Conservation (phyloP, 2,329 filamentous ascomycete species). For the Harringtonia aguacate region DNA sequence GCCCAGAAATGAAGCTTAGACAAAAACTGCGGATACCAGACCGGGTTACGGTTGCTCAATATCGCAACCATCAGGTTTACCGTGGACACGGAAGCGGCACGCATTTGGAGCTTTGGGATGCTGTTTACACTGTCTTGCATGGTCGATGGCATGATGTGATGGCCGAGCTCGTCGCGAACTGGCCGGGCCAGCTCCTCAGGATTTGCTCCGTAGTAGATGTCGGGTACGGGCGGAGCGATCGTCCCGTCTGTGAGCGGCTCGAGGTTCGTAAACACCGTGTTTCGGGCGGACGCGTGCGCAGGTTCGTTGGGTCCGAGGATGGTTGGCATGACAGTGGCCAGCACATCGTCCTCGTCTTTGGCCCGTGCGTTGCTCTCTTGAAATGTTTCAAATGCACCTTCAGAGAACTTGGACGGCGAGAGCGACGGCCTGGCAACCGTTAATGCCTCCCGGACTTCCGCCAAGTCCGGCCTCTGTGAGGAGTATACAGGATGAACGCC, state of each 20-base stretch:
- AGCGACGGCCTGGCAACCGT: conserved; percentile 20
- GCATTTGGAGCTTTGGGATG: too few species aligned
- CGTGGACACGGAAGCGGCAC: too few species aligned
- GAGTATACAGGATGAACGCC: conserved; percentile 18
- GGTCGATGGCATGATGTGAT: conserved; percentile 22
- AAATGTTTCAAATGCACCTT: conserved; percentile 20
- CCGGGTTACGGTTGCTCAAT: too few species aligned
- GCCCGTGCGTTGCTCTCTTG: conserved; percentile 15
- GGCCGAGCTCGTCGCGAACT: conserved; percentile 15
- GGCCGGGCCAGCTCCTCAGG: conserved; percentile 15
- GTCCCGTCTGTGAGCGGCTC: conserved; percentile 21
- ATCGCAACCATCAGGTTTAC: too few species aligned
- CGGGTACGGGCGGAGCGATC: conserved; percentile 18
- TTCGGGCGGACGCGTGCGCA: conserved; percentile 13
- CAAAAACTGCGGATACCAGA: too few species aligned
- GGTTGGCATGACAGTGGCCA: conserved; percentile 20
- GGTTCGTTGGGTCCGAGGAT: conserved; percentile 16
- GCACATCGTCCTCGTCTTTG: conserved; percentile 23
- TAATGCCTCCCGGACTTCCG: conserved; percentile 18
- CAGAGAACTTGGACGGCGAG: conserved; percentile 22
- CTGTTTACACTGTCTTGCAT: conserved; percentile 14
- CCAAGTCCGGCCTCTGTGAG: conserved; percentile 19
- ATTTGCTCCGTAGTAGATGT: conserved; percentile 20
- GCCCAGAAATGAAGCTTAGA: too few species aligned
- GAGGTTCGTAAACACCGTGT: conserved; percentile 24